These are phyloP conservation scores for Erucastrum elatum DNA, from an alignment of 345 rosid genomes.

Conservation along the genomic window DNA sequence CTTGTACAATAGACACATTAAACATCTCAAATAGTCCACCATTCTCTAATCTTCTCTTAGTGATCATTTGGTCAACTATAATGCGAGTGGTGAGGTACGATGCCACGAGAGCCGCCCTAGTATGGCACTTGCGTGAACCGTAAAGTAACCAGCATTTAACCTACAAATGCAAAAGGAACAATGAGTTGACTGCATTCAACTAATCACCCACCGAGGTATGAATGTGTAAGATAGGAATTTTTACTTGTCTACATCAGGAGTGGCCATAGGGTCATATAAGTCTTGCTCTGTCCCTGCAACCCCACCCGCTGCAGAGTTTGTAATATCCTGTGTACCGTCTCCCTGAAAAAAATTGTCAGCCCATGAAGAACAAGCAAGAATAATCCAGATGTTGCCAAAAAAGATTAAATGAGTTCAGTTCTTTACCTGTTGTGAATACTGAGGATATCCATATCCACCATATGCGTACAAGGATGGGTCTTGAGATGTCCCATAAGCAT, in stretches of 20 bases:
- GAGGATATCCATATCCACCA: slow-evolving; percentile 87
- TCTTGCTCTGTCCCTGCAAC: slow-evolving; percentile 55
- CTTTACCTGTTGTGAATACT: slow-evolving; percentile 78
- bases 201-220: not conserved
- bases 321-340: slow-evolving; percentile 70
- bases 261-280: slow-evolving; percentile 72
- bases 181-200: slow-evolving; percentile 7
- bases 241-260: slow-evolving; percentile 89
- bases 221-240: not conserved
- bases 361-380: slow-evolving; percentile 5
- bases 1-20: not conserved
- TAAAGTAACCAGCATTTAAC: slow-evolving; percentile 77
- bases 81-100: slow-evolving; percentile 56
- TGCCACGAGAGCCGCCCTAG: slow-evolving; percentile 74
- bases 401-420: not conserved
- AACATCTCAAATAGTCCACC: slow-evolving; percentile 25
- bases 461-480: slow-evolving; percentile 92
- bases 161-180: slow-evolving; percentile 44
- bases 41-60: not conserved
- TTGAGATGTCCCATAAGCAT: slow-evolving; percentile 73
- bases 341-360: slow-evolving; percentile 45
- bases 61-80: slow-evolving; percentile 34
- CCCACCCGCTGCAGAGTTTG: slow-evolving; percentile 24
- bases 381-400: not conserved
- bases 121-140: slow-evolving; percentile 73